Percentiles rank a stretch among this genome's conserved stretches.
These are phyloP conservation scores for Penicillium sclerotiorum DNA, from an alignment of 2,329 filamentous ascomycete species.

Conservation along the genomic window DNA sequence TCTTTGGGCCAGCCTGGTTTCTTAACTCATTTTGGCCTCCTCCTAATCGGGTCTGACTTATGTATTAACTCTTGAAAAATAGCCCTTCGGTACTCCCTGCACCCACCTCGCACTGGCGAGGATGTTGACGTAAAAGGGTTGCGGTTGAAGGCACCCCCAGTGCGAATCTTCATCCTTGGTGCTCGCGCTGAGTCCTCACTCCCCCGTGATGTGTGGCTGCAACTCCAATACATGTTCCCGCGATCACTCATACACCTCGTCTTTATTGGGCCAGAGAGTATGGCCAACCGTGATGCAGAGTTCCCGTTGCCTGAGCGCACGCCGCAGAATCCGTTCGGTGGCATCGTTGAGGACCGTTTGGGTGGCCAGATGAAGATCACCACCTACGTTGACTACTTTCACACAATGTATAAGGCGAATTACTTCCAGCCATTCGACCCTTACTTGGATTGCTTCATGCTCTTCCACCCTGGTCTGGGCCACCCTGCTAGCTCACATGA, in stretches of 20 bases:
- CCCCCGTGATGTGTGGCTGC: constrained; percentile 89
- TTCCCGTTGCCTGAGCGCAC: constrained; percentile 88
- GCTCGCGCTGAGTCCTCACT: constrained; percentile 97
- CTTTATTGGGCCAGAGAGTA: constrained; percentile 94
- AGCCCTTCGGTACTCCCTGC: constrained; percentile 91
- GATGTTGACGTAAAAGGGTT: constrained; percentile 75
- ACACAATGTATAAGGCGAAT: constrained; percentile 88
- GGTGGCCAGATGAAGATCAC: constrained; percentile 92
- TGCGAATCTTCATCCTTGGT: constrained; percentile 89
- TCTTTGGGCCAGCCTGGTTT: too few species aligned
- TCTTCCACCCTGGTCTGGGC: constrained; percentile 95
- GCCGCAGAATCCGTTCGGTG: constrained; percentile 84
- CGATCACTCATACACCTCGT: constrained; percentile 84
- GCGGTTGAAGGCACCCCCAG: constrained; percentile 79
- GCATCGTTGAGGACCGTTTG: constrained; percentile 89
- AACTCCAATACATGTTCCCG: constrained; percentile 94
- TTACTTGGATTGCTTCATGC: constrained; percentile 96
- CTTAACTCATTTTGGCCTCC: too few species aligned
- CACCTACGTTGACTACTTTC: constrained; percentile 97
- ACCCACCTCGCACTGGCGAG: constrained; percentile 79
- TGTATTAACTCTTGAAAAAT: background rate
- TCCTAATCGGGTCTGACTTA: background rate
- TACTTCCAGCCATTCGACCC: constrained; percentile 94
- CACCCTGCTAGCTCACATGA: constrained; percentile 92
- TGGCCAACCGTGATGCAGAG: constrained; percentile 90